A percentile compares a stretch with the other conserved stretches of the same genome.
Conservation (phyloP, 148 eudicot genomes). For the Persicaria maculosa region DNA sequence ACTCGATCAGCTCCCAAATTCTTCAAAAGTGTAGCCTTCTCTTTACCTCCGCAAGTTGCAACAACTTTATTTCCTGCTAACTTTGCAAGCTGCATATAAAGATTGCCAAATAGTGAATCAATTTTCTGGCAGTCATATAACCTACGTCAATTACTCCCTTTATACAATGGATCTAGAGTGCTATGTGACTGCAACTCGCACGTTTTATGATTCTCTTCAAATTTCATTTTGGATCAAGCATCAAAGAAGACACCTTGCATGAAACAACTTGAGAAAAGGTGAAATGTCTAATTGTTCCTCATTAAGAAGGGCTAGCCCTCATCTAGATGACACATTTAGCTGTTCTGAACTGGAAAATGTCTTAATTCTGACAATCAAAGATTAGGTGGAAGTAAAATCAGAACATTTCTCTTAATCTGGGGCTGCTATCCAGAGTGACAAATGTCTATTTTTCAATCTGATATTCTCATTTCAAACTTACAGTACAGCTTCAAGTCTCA, state of each 20-base stretch:
- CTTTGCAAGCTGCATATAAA: conserved; percentile 72
- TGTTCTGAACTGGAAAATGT: neutral
- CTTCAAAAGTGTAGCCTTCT: conserved; percentile 65
- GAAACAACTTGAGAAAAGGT: neutral
- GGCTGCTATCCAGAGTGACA: neutral
- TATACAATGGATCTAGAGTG: neutral
- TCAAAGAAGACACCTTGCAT: neutral
- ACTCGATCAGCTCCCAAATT: conserved; percentile 87
- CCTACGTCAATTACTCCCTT: neutral
- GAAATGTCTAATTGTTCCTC: neutral
- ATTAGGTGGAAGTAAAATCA: too few relatives aligned
- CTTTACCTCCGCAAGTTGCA: conserved; percentile 95
- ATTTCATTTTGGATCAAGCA: neutral
- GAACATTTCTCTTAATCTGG: neutral
- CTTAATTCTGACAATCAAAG: neutral
- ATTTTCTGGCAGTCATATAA: neutral
- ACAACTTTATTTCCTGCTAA: conserved; percentile 88
- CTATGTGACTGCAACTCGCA: neutral
- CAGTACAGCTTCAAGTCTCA: neutral
- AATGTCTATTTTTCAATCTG: neutral
- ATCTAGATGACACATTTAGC: neutral
- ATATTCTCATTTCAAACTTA: neutral
- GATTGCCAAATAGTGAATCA: neutral
- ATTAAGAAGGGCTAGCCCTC: neutral
- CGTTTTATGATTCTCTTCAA: neutral